Base-by-base conservation (phyloP, 116 monocot species). In the Dioscorea cayenensis region DNA sequence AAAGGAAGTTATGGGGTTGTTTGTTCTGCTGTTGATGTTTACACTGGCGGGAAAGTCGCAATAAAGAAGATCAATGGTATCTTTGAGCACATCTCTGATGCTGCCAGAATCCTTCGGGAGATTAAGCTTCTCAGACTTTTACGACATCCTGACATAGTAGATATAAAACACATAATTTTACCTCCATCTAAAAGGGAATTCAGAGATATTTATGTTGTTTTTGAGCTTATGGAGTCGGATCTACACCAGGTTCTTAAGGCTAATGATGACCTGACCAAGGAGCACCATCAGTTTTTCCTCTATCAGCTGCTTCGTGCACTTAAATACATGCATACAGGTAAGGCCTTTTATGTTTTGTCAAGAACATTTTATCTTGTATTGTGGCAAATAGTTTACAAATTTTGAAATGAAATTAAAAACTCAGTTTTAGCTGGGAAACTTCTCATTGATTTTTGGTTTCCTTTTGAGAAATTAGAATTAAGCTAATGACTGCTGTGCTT, bases 1-100 rank as follows among this genome's bases (percentile, higher is more conserved):
- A 66, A 66, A 35, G 66, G 66, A 37, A 66, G 66, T 66, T 66
- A 66, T 66, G 66, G 66, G 14, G 66, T 66, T 66, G 66, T 66
- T 18, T 66, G 66, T 37, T 66, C 66, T 6, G 66, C 66, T 7
- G 16, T 66, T 37, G 66, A 66, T 35, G 18, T 16, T 36, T 29
- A 66, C 32, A 29, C 66, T 37, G 36, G 66, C 0, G 66, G 36
- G 12, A 66, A 29, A 35, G 66, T 66, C 9, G 66, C 66, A 66
- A 66, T 66, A 17, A 66, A 66, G 66, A 66, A 66, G 36, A 66
- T 66, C 35, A 27, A 66, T 37, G 66, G 32, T 13, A 36, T 36
- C 36, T 66, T 66, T 18, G 66, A 66, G 28, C 66, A 66, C 17
- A 66, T 66, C 36, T 66, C 66, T 66, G 66, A 66, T 66, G 66